Conservation (phyloP, 1,139 yeast genomes). For the Blastobotrys persicus region DNA sequence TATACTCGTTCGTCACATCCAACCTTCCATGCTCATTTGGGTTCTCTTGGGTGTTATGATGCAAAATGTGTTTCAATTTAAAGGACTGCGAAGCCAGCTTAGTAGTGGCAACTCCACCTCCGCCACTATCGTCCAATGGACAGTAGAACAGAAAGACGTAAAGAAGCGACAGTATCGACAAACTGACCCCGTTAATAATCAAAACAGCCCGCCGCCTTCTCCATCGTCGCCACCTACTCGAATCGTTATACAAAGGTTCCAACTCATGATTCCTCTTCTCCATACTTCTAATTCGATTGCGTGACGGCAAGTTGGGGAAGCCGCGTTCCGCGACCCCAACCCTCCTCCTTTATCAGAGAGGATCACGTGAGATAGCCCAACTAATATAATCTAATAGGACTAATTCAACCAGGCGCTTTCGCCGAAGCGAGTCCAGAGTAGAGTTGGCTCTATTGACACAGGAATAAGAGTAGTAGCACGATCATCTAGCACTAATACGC, state of each 20-base stretch:
- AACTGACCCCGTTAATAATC: not conserved
- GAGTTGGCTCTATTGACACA: too few relatives aligned
- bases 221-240: not conserved
- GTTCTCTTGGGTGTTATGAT: constrained; percentile 24
- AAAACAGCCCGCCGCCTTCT: not conserved
- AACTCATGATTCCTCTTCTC: not conserved
- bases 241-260: not conserved
- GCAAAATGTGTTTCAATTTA: constrained; percentile 24
- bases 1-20: constrained; percentile 20
- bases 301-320: not conserved
- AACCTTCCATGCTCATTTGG: constrained; percentile 21
- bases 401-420: too few relatives aligned
- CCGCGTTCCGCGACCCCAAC: not conserved
- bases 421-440: too few relatives aligned
- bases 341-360: too few relatives aligned
- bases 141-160: not conserved
- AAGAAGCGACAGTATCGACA: not conserved
- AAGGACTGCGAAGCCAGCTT: constrained; percentile 8
- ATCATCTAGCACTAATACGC: too few relatives aligned
- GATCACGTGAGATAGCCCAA: too few relatives aligned
- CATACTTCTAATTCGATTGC: not conserved
- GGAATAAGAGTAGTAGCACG: too few relatives aligned
- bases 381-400: too few relatives aligned
- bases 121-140: not conserved
- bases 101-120: not conserved